These are phyloP conservation scores for Auriscalpium vulgare DNA, from an alignment of 768 basidiomycete genomes.

Conservation along the genomic window DNA sequence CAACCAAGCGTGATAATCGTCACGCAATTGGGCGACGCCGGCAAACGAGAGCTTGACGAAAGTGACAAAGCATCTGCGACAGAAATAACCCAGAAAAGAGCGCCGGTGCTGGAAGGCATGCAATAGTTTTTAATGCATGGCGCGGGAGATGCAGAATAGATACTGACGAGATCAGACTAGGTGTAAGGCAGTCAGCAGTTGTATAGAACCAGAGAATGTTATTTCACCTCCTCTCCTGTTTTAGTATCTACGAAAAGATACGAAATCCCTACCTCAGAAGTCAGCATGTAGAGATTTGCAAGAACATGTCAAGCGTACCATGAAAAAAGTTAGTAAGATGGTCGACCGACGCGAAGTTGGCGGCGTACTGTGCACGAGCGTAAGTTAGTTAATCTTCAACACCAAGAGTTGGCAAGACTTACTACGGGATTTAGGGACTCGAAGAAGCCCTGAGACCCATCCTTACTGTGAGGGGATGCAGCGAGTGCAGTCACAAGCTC, in stretches of 20 bases:
- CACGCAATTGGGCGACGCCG: slow-evolving; percentile 57
- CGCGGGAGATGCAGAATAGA: not conserved
- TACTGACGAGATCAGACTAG: not conserved
- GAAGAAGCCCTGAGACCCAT: slow-evolving; percentile 9
- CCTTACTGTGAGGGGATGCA: slow-evolving; percentile 4
- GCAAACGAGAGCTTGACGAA: slow-evolving; percentile 72
- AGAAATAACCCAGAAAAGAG: slow-evolving; percentile 77
- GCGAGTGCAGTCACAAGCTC: slow-evolving; percentile 29
- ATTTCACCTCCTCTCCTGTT: slow-evolving; percentile 8
- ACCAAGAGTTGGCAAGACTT: not conserved
- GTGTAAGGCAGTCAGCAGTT: not conserved
- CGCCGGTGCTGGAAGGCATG: slow-evolving; percentile 45
- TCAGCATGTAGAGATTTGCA: too few relatives aligned
- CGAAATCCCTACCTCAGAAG: slow-evolving; percentile 5
- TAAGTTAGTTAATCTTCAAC: not conserved
- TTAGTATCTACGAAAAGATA: slow-evolving; percentile 15
- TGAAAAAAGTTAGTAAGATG: slow-evolving; percentile 57
- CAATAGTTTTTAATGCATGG: not conserved
- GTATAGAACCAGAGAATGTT: not conserved
- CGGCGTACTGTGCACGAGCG: slow-evolving; percentile 27
- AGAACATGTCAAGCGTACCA: not conserved
- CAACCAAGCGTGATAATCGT: slow-evolving; percentile 62
- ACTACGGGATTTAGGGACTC: slow-evolving; percentile 13
- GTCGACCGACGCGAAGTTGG: slow-evolving; percentile 44
- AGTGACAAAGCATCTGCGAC: slow-evolving; percentile 65